Evolutionary conservation across 2,329 filamentous ascomycete genomes (phyloP).

Genomic region (Verticillium nonalfalfae): DNA sequence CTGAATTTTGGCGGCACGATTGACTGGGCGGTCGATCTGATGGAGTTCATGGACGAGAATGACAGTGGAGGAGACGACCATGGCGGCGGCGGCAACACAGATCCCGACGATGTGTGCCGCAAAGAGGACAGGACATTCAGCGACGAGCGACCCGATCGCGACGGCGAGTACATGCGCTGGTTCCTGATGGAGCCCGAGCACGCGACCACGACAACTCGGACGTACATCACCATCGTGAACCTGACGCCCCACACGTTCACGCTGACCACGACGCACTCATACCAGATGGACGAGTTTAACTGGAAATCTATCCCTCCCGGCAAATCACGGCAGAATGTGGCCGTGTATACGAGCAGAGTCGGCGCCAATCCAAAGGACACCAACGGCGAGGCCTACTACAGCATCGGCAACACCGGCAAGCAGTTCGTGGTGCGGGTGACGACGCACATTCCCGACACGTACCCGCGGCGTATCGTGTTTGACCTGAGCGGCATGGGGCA

Average conservation of each 20-base stretch:
- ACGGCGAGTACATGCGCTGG: constrained; percentile 6
- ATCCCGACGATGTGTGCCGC: too few relatives aligned
- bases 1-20: constrained; percentile 19
- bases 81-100: too few relatives aligned
- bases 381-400: constrained; percentile 24
- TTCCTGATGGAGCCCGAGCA: constrained; percentile 1
- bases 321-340: constrained; percentile 20
- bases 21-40: constrained; percentile 5
- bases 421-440: constrained; percentile 21
- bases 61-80: too few relatives aligned
- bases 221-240: constrained; percentile 26
- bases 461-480: constrained; percentile 19
- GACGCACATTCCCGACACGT: constrained; percentile 19
- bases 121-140: too few relatives aligned
- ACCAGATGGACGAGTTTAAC: constrained; percentile 23
- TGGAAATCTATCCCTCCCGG: constrained; percentile 25
- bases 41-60: neutral
- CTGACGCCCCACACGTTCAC: constrained; percentile 23
- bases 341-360: constrained; percentile 16
- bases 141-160: too few relatives aligned
- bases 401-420: constrained; percentile 20
- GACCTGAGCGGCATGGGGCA: constrained; percentile 22
- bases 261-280: constrained; percentile 18
- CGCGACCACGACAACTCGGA: constrained; percentile 2
- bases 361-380: constrained; percentile 14